Evolutionary conservation across 352 stramenopile genomes (phyloP), one percentile per base, ranked within the genome.

Genomic region (Globisporangium spiculum): DNA sequence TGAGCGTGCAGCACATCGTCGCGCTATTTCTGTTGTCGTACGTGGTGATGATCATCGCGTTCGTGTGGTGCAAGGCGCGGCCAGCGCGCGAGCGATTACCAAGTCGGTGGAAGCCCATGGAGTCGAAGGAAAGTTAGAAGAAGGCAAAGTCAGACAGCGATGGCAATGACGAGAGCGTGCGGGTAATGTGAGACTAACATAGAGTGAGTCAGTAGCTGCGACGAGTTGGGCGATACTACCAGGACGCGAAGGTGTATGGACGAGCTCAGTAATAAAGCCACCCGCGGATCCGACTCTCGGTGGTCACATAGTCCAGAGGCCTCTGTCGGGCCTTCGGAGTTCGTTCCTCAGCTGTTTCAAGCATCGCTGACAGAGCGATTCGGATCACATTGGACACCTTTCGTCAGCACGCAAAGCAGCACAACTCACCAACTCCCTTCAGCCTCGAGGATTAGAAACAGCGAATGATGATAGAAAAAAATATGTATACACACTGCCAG

Each of bases 41-140:
- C 65, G 86, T 91, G 44, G 57, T 81, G 46, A 71, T 84, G 12
- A 90, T 92, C 63, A 90, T 94, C 54, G 66, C 67, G 48, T 86
- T 91, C 58, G 84, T 94, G 38, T 94, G 86, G 86, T 93, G 84
- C 66, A 89, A 88, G 61, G 86, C 81, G 7, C 78, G 81, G 8
- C 84, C 84, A 9, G 76, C 74, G 60, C 82, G 86, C 26, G 86
- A 94, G 74, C 80, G 86, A 32, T 71, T 94, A 74, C 86, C 86
- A 7, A 93, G 84, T 77, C 84, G 86, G 32, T 92, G 82, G 80
- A 92, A 93, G 70, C 81, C 81, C 52, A 81, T 91, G 53, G 83
- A 91, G 44, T 80, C 80, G 26, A 93, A 93, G 65, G 75, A 93
- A 50, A 91, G 77, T 32, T 93, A 70, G 65, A 48, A 10, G 16